Conservation (phyloP, 2,329 filamentous ascomycete genomes). For the Escovopsis sp. region DNA sequence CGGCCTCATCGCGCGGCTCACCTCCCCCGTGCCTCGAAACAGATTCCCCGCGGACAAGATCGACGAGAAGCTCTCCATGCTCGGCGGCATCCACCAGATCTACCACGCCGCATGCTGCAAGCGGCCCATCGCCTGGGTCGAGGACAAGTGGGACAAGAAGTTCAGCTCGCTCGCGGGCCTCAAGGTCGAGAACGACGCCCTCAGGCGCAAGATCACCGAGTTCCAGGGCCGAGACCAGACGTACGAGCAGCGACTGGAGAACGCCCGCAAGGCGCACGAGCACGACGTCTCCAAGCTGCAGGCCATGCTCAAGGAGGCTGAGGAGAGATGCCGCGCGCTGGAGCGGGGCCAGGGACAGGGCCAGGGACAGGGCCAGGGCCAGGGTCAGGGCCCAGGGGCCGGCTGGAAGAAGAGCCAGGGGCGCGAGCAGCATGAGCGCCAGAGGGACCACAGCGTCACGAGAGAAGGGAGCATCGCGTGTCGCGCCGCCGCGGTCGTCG, state of each 20-base stretch:
- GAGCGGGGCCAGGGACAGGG: slow-evolving; percentile 12
- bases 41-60: slow-evolving; percentile 21
- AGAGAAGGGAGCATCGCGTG: slow-evolving; percentile 8
- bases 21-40: slow-evolving; percentile 15
- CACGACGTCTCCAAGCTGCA: slow-evolving; percentile 18
- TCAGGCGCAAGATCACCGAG: slow-evolving; percentile 18
- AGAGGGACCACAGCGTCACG: slow-evolving; percentile 4
- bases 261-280: slow-evolving; percentile 19
- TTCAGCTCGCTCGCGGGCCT: slow-evolving; percentile 14
- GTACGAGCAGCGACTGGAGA: slow-evolving; percentile 22
- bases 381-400: too few relatives aligned
- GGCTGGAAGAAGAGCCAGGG: slow-evolving; percentile 9
- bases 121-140: slow-evolving; percentile 20
- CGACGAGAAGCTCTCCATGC: slow-evolving; percentile 25
- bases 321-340: slow-evolving; percentile 15
- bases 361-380: slow-evolving; percentile 6
- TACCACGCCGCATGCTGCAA: slow-evolving; percentile 32
- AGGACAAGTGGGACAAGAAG: slow-evolving; percentile 22
- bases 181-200: slow-evolving; percentile 17
- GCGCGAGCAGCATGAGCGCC: slow-evolving; percentile 5
- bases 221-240: slow-evolving; percentile 25
- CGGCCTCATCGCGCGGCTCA: slow-evolving; percentile 21
- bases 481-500: slow-evolving; percentile 4
- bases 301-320: slow-evolving; percentile 20
- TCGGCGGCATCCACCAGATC: slow-evolving; percentile 31